Evolutionary conservation across 192 early-diverging fungal species (phyloP).

Genomic region (Rhizophagus prolifer): DNA sequence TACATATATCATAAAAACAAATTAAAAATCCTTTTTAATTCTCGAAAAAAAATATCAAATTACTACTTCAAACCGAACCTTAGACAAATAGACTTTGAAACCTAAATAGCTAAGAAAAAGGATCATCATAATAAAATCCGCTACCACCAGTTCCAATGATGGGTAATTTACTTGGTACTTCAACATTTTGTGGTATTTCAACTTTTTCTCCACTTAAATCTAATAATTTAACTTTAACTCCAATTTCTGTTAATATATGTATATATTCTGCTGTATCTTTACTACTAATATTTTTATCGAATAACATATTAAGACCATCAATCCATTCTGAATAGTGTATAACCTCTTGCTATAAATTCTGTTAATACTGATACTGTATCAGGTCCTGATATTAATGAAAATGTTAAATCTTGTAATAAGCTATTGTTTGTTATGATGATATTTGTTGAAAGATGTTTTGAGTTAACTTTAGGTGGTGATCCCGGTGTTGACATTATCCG

Average conservation of each 20-base stretch:
- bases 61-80: too few species aligned
- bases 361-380: constrained; percentile 43
- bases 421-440: not conserved
- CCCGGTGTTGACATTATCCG: not conserved
- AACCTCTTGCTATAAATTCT: constrained; percentile 54
- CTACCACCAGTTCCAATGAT: not conserved
- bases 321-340: constrained; percentile 64
- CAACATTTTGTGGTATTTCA: constrained; percentile 41
- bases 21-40: too few species aligned
- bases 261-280: constrained; percentile 67
- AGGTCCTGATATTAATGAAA: constrained; percentile 45
- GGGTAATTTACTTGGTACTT: constrained; percentile 25
- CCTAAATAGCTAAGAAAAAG: constrained; percentile 11
- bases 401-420: constrained; percentile 24
- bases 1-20: too few species aligned
- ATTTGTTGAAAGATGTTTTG: not conserved
- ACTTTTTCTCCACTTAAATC: constrained; percentile 68
- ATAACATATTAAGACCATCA: constrained; percentile 70
- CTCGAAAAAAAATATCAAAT: too few species aligned
- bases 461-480: not conserved
- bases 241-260: constrained; percentile 63
- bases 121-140: constrained; percentile 32
- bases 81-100: not conserved
- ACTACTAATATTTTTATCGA: constrained; percentile 62
- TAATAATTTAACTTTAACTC: constrained; percentile 64